These are phyloP conservation scores for Penicillium sp. DNA, from an alignment of 2,329 filamentous ascomycete species.

Conservation along the genomic window DNA sequence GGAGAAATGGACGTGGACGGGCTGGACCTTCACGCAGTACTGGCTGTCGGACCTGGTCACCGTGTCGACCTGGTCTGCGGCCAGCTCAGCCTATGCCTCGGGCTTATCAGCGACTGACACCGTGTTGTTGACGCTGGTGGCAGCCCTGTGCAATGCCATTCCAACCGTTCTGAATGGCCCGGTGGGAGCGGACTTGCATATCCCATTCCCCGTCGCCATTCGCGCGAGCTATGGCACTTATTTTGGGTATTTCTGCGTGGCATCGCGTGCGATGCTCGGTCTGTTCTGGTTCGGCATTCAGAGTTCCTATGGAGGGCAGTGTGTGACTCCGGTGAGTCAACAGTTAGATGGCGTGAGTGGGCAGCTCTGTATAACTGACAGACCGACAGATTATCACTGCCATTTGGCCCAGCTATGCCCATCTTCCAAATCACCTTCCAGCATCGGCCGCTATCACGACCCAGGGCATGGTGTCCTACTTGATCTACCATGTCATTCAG, in stretches of 20 bases:
- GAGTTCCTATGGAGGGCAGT: conserved; percentile 11
- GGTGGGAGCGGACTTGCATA: conserved; percentile 27
- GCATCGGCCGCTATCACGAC: conserved; percentile 24
- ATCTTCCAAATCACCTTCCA: conserved; percentile 48
- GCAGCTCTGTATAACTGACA: too few species aligned
- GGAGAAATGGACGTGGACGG: conserved; percentile 15
- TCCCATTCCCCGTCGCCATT: conserved; percentile 35
- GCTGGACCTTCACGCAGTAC: conserved; percentile 15
- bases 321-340: too few species aligned
- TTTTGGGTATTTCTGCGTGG: conserved; percentile 31
- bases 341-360: too few species aligned
- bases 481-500: conserved; percentile 20
- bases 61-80: conserved; percentile 14
- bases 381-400: conserved; percentile 47
- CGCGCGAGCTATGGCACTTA: conserved; percentile 36
- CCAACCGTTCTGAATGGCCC: conserved; percentile 21
- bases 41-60: conserved; percentile 16
- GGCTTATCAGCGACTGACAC: conserved; percentile 12
- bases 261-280: conserved; percentile 38
- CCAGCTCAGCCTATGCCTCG: conserved; percentile 7
- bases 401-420: conserved; percentile 56
- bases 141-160: conserved; percentile 12
- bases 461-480: conserved; percentile 21
- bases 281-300: conserved; percentile 46
- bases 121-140: conserved; percentile 9